A percentile compares a stretch with the other conserved stretches of the same genome.
Conservation (phyloP, 75 land plant genomes). For the Picea sitchensis region DNA sequence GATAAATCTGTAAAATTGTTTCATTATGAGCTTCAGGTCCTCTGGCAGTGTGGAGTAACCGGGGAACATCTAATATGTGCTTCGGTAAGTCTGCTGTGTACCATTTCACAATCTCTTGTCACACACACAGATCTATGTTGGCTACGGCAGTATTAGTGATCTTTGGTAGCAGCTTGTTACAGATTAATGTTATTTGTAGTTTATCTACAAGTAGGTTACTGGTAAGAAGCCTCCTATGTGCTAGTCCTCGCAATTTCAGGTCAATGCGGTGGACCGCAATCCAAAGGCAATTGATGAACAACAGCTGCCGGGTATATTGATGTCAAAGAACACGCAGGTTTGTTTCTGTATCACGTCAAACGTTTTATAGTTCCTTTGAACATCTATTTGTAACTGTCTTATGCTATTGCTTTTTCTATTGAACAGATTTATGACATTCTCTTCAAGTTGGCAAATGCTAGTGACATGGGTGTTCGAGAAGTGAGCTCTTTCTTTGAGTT, state of each 20-base stretch:
- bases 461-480: slow-evolving; percentile 17
- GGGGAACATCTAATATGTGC: slow-evolving; percentile 21
- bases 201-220: neutral
- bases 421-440: slow-evolving; percentile 22
- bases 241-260: slow-evolving; percentile 8
- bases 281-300: slow-evolving; percentile 16
- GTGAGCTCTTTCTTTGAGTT: slow-evolving; percentile 10
- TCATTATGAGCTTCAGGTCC: slow-evolving; percentile 16
- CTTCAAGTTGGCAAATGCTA: slow-evolving; percentile 17
- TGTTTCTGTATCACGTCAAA: neutral
- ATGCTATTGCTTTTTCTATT: neutral
- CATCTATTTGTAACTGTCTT: neutral
- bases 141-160: neutral
- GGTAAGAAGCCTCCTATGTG: neutral
- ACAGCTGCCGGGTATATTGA: slow-evolving; percentile 24
- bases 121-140: neutral
- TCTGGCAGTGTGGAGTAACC: slow-evolving; percentile 30
- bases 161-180: neutral
- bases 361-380: neutral
- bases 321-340: slow-evolving; percentile 26
- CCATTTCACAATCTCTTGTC: neutral
- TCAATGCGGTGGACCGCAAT: slow-evolving; percentile 20
- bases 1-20: neutral
- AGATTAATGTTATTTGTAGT: neutral
- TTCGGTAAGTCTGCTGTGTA: slow-evolving; percentile 15